phyloP scores from a whole-genome alignment of 2,329 filamentous ascomycete species.

The Pseudocercospora crystallina region DNA sequence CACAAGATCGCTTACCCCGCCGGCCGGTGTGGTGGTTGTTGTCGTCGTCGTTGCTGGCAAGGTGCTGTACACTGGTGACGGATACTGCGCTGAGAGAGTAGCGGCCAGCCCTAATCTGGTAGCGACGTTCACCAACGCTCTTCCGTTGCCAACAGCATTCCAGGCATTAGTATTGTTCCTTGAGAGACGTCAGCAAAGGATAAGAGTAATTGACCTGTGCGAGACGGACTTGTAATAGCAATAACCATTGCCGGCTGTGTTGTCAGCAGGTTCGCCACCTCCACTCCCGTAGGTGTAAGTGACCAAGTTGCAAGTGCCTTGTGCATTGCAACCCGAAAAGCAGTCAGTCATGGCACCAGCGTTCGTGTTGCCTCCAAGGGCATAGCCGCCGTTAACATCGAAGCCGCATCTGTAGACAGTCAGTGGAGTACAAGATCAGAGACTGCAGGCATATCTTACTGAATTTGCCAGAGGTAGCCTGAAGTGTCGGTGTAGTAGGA shows the following conservation, averaged over 20 bases:
- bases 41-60: too few relatives aligned
- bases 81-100: too few relatives aligned
- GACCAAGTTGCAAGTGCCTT: background rate
- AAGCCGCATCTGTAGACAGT: background rate
- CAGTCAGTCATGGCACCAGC: constrained; percentile 4
- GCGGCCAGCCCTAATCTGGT: too few relatives aligned
- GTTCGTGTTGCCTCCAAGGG: background rate
- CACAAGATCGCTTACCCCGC: too few relatives aligned
- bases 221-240: background rate
- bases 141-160: too few relatives aligned
- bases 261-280: background rate
- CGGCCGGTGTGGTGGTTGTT: too few relatives aligned
- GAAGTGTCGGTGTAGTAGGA: background rate
- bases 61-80: too few relatives aligned
- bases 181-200: too few relatives aligned
- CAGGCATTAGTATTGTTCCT: too few relatives aligned
- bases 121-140: too few relatives aligned
- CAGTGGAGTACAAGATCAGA: background rate
- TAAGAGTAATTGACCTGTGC: too few relatives aligned
- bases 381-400: background rate
- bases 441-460: background rate
- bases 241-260: background rate
- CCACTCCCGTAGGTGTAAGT: background rate
- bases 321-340: constrained; percentile 1
- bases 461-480: constrained; percentile 4